Evolutionary conservation across 176 grass and related monocot genomes (phyloP), one percentile per base, ranked within the genome.

Genomic region (Neostapfia colusana): DNA sequence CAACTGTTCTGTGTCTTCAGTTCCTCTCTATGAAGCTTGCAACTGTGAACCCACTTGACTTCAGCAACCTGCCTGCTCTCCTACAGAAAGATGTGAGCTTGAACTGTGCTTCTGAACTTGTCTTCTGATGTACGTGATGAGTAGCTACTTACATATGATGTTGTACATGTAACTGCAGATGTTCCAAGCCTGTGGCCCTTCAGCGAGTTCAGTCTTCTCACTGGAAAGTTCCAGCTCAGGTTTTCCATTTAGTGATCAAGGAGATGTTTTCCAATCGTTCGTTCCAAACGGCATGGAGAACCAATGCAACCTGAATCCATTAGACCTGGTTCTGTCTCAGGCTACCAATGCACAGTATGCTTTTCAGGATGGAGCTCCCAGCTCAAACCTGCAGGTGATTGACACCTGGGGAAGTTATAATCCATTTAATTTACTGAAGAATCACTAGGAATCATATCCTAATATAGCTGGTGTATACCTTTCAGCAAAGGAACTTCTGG

Each of bases 21-120:
- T 99, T 99, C 82, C 91, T 99, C 20, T 99, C 95, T 0, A 99
- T 99, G 95, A 99, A 99, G 89, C 85, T 99, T 21, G 91, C 95
- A 36, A 95, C 95, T 1, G 95, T 95, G 85, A 99, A 95, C 62
- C 95, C 95, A 18, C 70, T 95, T 14, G 95, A 99, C 65, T 92
- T 95, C 80, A 85, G 65, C 54, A 84, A 89, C 81, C 73, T 99
- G 45, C 82, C 91, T 38, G 75, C 86, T 35, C 82, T 92, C 73
- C 79, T 95, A 63, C 73, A 90, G 15, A 99, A 92, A 86, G 95
- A 99, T 65, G 95, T 99, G 63, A 86, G 89, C 16, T 65, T 6
- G 13, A 82, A 36, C n/a, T 21, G 8, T 53, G 50, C 76, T 66
- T 51, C 11, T 66, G 18, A 55, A 8, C 40, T 41, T 54, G 11